Conservation (phyloP, 768 basidiomycete genomes). For the Glaciozyma antarctica region DNA sequence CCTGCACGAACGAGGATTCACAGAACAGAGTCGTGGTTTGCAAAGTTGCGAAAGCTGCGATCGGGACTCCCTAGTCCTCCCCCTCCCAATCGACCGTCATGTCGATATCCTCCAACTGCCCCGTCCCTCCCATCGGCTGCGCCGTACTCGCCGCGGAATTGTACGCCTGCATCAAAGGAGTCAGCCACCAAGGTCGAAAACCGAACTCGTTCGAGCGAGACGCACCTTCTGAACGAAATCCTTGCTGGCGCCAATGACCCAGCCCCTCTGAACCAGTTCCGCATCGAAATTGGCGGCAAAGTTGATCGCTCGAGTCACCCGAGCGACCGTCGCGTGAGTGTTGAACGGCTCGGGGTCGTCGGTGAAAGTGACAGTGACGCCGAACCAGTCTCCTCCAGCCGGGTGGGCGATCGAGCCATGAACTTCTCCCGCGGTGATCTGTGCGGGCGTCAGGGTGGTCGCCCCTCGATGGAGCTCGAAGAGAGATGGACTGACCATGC, state of each 20-base stretch:
- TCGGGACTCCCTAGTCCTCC: neutral
- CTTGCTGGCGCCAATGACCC: constrained; percentile 46
- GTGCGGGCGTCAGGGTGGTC: too few species aligned
- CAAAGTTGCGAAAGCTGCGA: neutral
- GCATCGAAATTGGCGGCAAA: constrained; percentile 25
- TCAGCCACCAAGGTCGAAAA: neutral
- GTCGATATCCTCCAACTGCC: neutral
- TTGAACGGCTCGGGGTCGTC: constrained; percentile 28
- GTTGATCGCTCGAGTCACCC: constrained; percentile 48
- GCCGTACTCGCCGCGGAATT: neutral
- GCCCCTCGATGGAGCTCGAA: too few species aligned
- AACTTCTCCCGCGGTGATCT: constrained; percentile 67
- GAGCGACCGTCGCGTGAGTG: constrained; percentile 56
- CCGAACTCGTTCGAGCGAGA: neutral
- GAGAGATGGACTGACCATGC: constrained; percentile 55
- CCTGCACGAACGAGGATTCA: too few species aligned
- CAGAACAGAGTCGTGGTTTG: too few species aligned
- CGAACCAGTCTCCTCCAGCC: neutral
- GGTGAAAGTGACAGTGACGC: constrained; percentile 17
- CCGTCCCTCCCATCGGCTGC: neutral
- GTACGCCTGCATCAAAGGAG: neutral
- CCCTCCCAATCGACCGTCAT: neutral
- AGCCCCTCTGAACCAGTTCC: constrained; percentile 2
- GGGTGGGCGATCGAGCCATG: constrained; percentile 53
- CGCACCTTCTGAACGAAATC: constrained; percentile 65